Evolutionary conservation across 176 grass and related monocot genomes (phyloP).

Genomic region (Rhynchospora breviuscula): DNA sequence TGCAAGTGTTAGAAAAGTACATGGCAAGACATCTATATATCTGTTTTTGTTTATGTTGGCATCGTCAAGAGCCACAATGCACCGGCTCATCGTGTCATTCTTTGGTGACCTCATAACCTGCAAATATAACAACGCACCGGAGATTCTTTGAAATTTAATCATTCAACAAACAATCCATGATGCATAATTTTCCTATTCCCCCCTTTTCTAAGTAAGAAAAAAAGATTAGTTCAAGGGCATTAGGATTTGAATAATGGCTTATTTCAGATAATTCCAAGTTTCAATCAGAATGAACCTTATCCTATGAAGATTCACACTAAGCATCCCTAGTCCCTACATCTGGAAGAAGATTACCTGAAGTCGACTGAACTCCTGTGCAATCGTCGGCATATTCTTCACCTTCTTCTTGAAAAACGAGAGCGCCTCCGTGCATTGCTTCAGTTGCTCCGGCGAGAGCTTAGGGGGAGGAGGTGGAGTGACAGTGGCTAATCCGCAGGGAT

Average conservation of each 20-base stretch:
- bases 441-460: constrained; percentile 22
- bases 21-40: constrained; percentile 81
- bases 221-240: neutral
- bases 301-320: neutral
- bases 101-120: constrained; percentile 36
- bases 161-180: neutral
- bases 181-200: neutral
- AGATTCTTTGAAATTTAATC: neutral
- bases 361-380: constrained; percentile 37
- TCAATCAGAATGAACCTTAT: neutral
- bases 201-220: constrained; percentile 14
- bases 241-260: neutral
- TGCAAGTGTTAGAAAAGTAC: constrained; percentile 37
- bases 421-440: constrained; percentile 41
- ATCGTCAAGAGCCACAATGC: constrained; percentile 40
- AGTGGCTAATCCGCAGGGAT: constrained; percentile 7
- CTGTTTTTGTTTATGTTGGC: constrained; percentile 67
- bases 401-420: constrained; percentile 47
- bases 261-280: neutral
- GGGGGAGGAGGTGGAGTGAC: constrained; percentile 15
- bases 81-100: constrained; percentile 38
- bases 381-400: constrained; percentile 20
- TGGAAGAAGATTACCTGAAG: constrained; percentile 47
- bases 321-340: neutral
- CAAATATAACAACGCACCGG: too few relatives aligned